phyloP scores from a whole-genome alignment of 371 early-diverging fungal species.

The Dinochytrium kinnereticum region DNA sequence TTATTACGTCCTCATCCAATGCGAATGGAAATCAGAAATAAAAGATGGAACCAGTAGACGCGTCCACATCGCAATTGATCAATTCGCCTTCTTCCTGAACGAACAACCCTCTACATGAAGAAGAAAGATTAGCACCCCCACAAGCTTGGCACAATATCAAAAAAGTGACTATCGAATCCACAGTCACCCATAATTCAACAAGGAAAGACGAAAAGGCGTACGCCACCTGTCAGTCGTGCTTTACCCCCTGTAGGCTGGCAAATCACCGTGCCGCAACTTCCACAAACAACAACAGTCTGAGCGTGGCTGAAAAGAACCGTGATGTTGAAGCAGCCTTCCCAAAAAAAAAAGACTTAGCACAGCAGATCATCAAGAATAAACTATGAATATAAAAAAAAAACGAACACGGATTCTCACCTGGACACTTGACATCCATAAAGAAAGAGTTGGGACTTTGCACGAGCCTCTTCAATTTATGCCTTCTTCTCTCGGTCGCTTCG shows the following conservation, averaged over 20 bases:
- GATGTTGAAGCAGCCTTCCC: conserved; percentile 82
- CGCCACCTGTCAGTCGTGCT: conserved; percentile 87
- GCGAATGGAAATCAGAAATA: background rate
- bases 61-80: conserved; percentile 31
- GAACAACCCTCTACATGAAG: conserved; percentile 67
- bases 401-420: conserved; percentile 61
- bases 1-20: no score
- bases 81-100: conserved; percentile 74
- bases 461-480: conserved; percentile 99
- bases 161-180: background rate
- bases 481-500: conserved; percentile 88
- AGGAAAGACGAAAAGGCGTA: background rate
- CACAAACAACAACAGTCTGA: conserved; percentile 97
- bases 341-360: no score
- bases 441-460: conserved; percentile 99
- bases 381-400: background rate
- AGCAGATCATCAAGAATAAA: no score
- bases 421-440: conserved; percentile 99
- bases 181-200: no score
- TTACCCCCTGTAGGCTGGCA: conserved; percentile 99
- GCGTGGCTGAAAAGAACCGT: conserved; percentile 99
- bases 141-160: background rate
- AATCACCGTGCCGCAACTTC: conserved; percentile 93
- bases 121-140: conserved; percentile 17
- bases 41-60: background rate